phyloP scores from a whole-genome alignment of 2,329 filamentous ascomycete genomes.

The Chalara sp. region DNA sequence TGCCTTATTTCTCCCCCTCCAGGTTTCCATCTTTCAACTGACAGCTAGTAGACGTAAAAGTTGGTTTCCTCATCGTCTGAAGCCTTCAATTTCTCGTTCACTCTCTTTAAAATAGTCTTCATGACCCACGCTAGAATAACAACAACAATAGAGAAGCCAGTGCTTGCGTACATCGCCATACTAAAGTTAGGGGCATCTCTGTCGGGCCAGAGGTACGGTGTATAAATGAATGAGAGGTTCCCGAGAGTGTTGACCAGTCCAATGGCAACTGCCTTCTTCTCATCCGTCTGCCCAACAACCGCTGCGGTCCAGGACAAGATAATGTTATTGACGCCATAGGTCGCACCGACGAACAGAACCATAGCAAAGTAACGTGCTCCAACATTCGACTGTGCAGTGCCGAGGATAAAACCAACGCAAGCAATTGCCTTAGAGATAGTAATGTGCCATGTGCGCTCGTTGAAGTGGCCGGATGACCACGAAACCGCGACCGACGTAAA shows the following conservation, averaged over 20 bases:
- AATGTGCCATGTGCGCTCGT: conserved; percentile 13
- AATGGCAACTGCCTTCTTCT: conserved; percentile 16
- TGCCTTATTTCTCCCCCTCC: no score
- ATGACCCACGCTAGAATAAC: no score
- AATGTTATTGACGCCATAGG: conserved; percentile 13
- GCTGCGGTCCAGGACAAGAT: conserved; percentile 15
- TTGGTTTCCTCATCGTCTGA: no score
- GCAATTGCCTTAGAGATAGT: conserved; percentile 11
- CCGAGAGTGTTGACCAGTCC: conserved; percentile 16
- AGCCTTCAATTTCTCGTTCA: no score
- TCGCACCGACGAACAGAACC: conserved; percentile 12
- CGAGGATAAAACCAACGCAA: conserved; percentile 14
- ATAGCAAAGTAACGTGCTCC: conserved; percentile 15
- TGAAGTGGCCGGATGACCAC: conserved; percentile 6
- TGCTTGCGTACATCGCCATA: conserved; percentile 9
- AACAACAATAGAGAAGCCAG: conserved; percentile 4
- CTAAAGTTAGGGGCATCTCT: conserved; percentile 14
- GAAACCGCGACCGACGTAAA: conserved; percentile 10
- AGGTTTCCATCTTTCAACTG: no score
- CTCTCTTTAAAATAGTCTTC: no score
- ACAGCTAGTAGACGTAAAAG: no score
- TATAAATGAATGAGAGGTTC: conserved; percentile 46
- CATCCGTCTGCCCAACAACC: conserved; percentile 12
- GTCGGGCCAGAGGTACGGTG: conserved; percentile 52
- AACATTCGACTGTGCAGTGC: conserved; percentile 8